phyloP scores from a whole-genome alignment of 2,329 filamentous ascomycete genomes.

The Botrytis fabae region DNA sequence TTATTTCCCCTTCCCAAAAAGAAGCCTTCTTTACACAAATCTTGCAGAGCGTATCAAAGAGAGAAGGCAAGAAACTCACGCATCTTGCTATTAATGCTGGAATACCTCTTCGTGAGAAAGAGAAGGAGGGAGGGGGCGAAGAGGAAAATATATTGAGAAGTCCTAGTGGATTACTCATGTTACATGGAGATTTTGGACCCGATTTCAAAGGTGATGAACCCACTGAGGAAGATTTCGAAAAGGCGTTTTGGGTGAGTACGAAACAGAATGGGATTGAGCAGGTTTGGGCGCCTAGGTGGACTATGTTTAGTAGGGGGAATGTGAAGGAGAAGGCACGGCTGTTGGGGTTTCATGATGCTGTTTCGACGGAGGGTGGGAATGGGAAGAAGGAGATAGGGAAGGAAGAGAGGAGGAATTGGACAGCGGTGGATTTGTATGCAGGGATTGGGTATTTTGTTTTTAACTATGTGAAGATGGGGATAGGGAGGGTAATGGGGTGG shows the following conservation, averaged over 20 bases:
- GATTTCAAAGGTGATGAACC: constrained; percentile 28
- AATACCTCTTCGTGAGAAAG: constrained; percentile 51
- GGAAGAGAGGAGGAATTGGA: constrained; percentile 21
- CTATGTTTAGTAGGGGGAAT: constrained; percentile 94
- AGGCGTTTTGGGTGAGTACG: constrained; percentile 76
- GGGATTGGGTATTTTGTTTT: constrained; percentile 96
- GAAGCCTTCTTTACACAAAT: constrained; percentile 51
- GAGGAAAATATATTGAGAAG: constrained; percentile 70
- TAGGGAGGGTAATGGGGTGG: constrained; percentile 75
- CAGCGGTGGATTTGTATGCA: constrained; percentile 78
- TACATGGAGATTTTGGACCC: constrained; percentile 75
- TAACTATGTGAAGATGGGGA: constrained; percentile 70
- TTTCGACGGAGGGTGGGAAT: not conserved
- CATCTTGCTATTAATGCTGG: constrained; percentile 62
- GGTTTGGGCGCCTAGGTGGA: constrained; percentile 84
- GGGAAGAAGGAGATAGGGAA: constrained; percentile 20
- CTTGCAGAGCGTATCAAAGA: constrained; percentile 48
- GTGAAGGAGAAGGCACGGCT: constrained; percentile 83
- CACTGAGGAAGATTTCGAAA: constrained; percentile 55
- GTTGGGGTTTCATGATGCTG: constrained; percentile 50
- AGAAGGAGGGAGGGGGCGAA: constrained; percentile 29
- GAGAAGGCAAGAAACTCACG: constrained; percentile 49
- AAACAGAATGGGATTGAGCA: constrained; percentile 79
- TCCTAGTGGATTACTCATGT: constrained; percentile 66
- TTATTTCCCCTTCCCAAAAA: constrained; percentile 1